phyloP scores from a whole-genome alignment of 2,329 filamentous ascomycete genomes.

The Ceratocystis destructans region DNA sequence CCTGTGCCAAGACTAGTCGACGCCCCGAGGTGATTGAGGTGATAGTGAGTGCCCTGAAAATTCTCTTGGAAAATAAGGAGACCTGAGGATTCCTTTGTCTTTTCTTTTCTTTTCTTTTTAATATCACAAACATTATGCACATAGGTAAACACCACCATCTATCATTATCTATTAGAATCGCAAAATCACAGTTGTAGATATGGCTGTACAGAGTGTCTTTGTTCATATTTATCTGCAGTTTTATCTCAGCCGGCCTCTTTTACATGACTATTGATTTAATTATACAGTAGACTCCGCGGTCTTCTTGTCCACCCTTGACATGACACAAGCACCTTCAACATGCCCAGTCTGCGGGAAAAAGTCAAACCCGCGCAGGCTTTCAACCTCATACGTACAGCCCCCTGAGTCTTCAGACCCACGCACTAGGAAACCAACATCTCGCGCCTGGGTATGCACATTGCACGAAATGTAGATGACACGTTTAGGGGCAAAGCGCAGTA shows the following conservation, averaged over 20 bases:
- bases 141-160: too few relatives aligned
- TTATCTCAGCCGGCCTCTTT: neutral
- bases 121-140: too few relatives aligned
- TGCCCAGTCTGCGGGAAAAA: conserved; percentile 85
- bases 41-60: conserved; percentile 59
- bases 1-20: conserved; percentile 53
- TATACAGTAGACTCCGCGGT: neutral
- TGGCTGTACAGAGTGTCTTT: neutral
- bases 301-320: conserved; percentile 16
- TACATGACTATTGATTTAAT: neutral
- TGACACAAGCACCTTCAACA: conserved; percentile 43
- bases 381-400: conserved; percentile 58
- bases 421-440: conserved; percentile 81
- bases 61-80: conserved; percentile 37
- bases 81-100: conserved; percentile 2
- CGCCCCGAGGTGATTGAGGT: conserved; percentile 56
- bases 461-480: conserved; percentile 90
- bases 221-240: too few relatives aligned
- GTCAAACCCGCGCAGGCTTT: conserved; percentile 84
- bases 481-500: conserved; percentile 62
- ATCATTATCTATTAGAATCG: too few relatives aligned
- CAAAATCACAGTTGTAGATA: too few relatives aligned
- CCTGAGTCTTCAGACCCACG: conserved; percentile 38
- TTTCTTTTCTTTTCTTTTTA: too few relatives aligned
- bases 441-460: conserved; percentile 93